Evolutionary conservation across 257 asterid genomes (phyloP), one percentile per base, ranked within the genome.

Genomic region (Gardenia jasminoides): DNA sequence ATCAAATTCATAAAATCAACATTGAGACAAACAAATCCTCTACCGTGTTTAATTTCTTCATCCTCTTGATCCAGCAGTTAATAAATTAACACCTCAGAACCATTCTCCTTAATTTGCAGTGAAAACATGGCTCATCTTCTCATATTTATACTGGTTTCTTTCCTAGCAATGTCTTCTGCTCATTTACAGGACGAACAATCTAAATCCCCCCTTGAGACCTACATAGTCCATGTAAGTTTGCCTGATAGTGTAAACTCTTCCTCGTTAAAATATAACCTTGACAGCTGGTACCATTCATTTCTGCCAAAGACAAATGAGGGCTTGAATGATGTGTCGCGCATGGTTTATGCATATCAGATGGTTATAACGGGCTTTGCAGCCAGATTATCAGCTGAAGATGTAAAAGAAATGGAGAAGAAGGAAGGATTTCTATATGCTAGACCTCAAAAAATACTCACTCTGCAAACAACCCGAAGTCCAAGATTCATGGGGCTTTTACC

Each of bases 401-500:
- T 52, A 52, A 52, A 52, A 52, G 59, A 52, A 52, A 52, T n/a
- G n/a, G 68, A 62, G 33, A 28, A 28, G 4, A 62, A 62, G 19
- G 16, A 28, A 3, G 68, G 36, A 62, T 62, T 26, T 62, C 16
- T 74, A 61, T 74, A 33, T 41, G 78, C 68, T 28, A 62, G 68
- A 26, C 52, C 54, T 0, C 36, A 74, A 48, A 36, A 74, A 20
- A 61, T 74, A 9, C 4, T 74, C 13, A 4, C 36, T n/a, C 44
- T 74, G n/a, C 78, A 58, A 20, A 74, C 70, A 4, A 74, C 78
- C 0, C 78, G 36, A 28, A 39, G 43, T 75, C 79, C 79, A 16
- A 41, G 7, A 10, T 75, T 75, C 78, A 19, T 75, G 70, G 78
- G 78, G n/a, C 8, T n/a, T 75, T n/a, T 13, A 75, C 0, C 26